Conservation (phyloP, 2,329 filamentous ascomycete genomes). For the Fusarium hostae region DNA sequence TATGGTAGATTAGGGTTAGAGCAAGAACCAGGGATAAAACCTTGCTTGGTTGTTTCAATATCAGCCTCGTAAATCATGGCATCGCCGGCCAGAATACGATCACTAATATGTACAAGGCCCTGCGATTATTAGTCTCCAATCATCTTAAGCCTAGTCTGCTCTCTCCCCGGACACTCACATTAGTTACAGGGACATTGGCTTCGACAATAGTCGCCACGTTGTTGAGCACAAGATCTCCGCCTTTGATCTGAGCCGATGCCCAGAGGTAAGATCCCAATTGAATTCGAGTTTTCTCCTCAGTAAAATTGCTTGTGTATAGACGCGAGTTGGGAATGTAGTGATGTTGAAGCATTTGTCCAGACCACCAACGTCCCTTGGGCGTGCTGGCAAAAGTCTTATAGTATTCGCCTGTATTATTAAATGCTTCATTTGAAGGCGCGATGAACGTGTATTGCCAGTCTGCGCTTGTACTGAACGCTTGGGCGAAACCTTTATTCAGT, state of each 20-base stretch:
- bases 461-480: background rate
- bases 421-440: background rate
- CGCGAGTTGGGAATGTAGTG: background rate
- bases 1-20: background rate
- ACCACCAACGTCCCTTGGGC: background rate
- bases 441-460: background rate
- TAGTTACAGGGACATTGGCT: background rate
- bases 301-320: background rate
- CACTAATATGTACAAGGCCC: background rate
- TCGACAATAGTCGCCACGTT: background rate
- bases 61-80: background rate
- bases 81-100: background rate
- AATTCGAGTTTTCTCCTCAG: background rate
- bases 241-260: background rate
- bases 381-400: background rate
- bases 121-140: background rate
- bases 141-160: accelerated
- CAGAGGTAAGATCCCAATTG: background rate
- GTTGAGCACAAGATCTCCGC: background rate
- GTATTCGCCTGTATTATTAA: background rate
- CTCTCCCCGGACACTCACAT: accelerated
- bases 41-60: background rate
- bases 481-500: background rate
- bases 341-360: background rate
- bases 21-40: background rate